A percentile compares a stretch with the other conserved stretches of the same genome.
Conservation (phyloP, 1,139 yeast species). For the Meyerozyma elateridarum region DNA sequence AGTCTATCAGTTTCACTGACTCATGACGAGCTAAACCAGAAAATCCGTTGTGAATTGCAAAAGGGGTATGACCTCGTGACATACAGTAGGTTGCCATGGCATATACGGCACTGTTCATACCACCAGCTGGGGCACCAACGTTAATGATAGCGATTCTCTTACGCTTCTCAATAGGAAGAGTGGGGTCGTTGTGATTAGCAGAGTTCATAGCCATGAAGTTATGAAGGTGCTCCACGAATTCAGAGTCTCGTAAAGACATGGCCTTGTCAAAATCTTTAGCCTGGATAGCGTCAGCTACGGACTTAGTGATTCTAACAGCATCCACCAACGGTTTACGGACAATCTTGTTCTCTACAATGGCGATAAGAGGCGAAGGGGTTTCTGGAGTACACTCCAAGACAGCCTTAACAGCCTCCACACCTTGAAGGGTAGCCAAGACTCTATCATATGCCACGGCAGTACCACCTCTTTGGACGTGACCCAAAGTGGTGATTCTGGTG, state of each 20-base stretch:
- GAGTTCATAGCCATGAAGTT: constrained; percentile 70
- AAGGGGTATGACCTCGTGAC: constrained; percentile 70
- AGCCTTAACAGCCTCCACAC: constrained; percentile 79
- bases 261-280: constrained; percentile 59
- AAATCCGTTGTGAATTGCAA: constrained; percentile 73
- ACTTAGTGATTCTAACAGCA: constrained; percentile 64
- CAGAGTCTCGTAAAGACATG: constrained; percentile 64
- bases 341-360: constrained; percentile 66
- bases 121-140: constrained; percentile 83
- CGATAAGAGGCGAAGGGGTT: constrained; percentile 75
- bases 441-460: constrained; percentile 80
- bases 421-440: constrained; percentile 71
- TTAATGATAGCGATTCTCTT: constrained; percentile 72
- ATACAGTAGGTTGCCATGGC: constrained; percentile 72
- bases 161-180: constrained; percentile 50
- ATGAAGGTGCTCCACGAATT: constrained; percentile 65
- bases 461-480: constrained; percentile 87
- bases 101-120: constrained; percentile 72
- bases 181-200: constrained; percentile 62
- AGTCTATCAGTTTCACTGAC: constrained; percentile 53
- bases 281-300: constrained; percentile 65
- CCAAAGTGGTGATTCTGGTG: constrained; percentile 73
- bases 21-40: constrained; percentile 75
- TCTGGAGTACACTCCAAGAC: constrained; percentile 65
- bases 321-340: constrained; percentile 67